A percentile compares a stretch with the other conserved stretches of the same genome.
These are phyloP conservation scores for Trichophyton equinum DNA, from an alignment of 2,329 filamentous ascomycete genomes.

Conservation along the genomic window DNA sequence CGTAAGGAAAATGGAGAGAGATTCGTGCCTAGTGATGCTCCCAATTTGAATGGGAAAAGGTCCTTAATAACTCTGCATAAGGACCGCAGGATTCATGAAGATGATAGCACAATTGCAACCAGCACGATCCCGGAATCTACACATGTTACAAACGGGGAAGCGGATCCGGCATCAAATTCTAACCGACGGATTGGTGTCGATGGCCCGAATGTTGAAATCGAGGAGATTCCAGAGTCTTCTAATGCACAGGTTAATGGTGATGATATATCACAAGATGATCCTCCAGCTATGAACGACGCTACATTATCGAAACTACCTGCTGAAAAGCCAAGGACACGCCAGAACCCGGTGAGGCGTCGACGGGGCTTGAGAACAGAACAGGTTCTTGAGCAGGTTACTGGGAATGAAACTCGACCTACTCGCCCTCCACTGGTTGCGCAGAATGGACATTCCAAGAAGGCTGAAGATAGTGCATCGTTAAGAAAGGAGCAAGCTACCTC, in stretches of 20 bases:
- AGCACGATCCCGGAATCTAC: background rate
- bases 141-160: background rate
- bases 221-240: background rate
- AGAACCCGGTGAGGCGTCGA: background rate
- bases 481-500: background rate
- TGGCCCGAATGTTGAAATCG: background rate
- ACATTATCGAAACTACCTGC: background rate
- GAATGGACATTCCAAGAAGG: background rate
- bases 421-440: background rate
- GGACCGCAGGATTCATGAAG: background rate
- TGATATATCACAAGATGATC: background rate
- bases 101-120: background rate
- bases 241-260: background rate
- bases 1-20: background rate
- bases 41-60: slow-evolving; percentile 5
- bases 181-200: background rate
- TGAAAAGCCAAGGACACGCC: background rate
- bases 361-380: background rate
- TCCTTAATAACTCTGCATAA: background rate
- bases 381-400: background rate
- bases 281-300: background rate
- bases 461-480: background rate
- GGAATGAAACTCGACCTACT: background rate
- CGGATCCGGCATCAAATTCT: background rate
- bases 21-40: background rate